phyloP scores from a whole-genome alignment of 441 rosid species.

The Melastoma candidum region DNA sequence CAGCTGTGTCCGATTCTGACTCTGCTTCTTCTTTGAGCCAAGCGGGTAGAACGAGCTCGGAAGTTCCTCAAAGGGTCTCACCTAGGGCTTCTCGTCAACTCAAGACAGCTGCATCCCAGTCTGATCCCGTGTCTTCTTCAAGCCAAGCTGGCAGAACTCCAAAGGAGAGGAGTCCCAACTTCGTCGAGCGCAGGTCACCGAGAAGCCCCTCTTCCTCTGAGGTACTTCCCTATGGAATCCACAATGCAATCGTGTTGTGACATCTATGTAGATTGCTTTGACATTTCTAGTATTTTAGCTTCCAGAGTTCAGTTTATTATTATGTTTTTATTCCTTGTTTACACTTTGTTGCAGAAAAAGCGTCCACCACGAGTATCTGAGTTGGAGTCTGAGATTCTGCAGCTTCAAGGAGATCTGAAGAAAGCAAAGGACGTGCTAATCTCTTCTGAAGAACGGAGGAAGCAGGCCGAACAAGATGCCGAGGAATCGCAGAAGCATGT shows the following conservation, averaged over 20 bases:
- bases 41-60: constrained; percentile 8
- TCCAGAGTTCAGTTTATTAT: constrained; percentile 1
- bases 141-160: constrained; percentile 13
- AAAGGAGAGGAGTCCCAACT: constrained; percentile 18
- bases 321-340: background rate
- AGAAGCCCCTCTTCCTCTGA: constrained; percentile 7
- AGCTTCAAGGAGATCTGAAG: constrained; percentile 17
- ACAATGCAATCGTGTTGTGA: too few relatives aligned
- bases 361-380: constrained; percentile 13
- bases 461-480: constrained; percentile 15
- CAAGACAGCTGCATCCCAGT: constrained; percentile 5
- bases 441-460: constrained; percentile 9
- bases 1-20: too few relatives aligned
- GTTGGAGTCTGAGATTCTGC: constrained; percentile 17
- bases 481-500: constrained; percentile 12
- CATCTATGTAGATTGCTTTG: too few relatives aligned
- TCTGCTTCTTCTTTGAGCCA: too few relatives aligned
- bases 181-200: constrained; percentile 15
- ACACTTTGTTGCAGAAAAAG: constrained; percentile 8
- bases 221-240: too few relatives aligned
- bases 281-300: background rate
- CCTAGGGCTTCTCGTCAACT: constrained; percentile 14
- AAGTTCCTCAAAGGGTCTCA: constrained; percentile 15
- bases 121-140: constrained; percentile 12
- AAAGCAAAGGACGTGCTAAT: constrained; percentile 14